Evolutionary conservation across 169 alveolate species (phyloP), one percentile per base, ranked within the genome.

Genomic region (Eimeria mitis): DNA sequence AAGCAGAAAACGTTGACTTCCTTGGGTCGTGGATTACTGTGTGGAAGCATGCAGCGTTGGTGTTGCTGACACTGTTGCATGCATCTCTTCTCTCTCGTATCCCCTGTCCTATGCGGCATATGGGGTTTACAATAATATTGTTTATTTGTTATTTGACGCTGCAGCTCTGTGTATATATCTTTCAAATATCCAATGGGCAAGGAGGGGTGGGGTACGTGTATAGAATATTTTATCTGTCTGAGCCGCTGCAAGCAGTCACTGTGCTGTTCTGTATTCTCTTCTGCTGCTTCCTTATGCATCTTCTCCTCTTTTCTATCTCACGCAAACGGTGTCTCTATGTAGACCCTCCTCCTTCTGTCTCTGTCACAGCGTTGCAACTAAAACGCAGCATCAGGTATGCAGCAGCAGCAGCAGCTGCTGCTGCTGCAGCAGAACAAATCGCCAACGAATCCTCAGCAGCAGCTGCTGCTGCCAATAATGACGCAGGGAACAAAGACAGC

Each of bases 311-410:
- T 83, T 63, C 87, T 40, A 42, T 61, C 9, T 65, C 91, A 1
- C 65, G 95, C 42, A 65, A 79, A 59, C 42, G 95, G 4, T 79
- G 81, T 59, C 87, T 91, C 54, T 47, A 68, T n/a, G 91, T 79
- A 14, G 95, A 91, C 85, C 95, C 95, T 4, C 95, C 95, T 21
- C 91, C 95, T 44, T 59, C 91, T 23, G 95, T 91, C 8, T 52
- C 95, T 8, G 91, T 91, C 19, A 59, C 95, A 28, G 95, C 95
- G 75, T 44, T 68, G 40, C 85, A 73, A 65, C 71, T 73, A 54
- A 49, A 56, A 59, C 90, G 90, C 90, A 83, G 90, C 90, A 56
- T 83, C n/a, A n/a, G 75, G 71, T 83, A 83, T 31, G 90, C 90
- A 34, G 90, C 90, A n/a, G 90, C 90, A 11, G 90, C 90, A 34